These are phyloP conservation scores for Podospora comata DNA, from an alignment of 495 filamentous ascomycete genomes.

Conservation along the genomic window DNA sequence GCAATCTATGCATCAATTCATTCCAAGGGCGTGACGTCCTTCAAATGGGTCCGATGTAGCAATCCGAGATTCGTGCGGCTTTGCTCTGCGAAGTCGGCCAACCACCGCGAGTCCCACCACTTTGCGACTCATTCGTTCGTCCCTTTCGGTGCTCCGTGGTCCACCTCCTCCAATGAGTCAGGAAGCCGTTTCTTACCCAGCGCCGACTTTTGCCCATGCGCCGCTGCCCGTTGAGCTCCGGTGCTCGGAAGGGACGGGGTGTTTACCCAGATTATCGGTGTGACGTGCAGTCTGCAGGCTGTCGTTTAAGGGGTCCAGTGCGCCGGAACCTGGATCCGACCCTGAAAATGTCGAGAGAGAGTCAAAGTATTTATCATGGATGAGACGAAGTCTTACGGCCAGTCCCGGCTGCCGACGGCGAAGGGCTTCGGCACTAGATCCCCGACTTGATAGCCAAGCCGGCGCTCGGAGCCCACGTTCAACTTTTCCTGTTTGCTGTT, in stretches of 20 bases:
- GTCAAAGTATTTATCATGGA: neutral
- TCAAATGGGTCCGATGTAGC: neutral
- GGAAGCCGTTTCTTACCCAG: conserved; percentile 3
- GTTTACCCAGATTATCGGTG: neutral
- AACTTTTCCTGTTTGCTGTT: neutral
- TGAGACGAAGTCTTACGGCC: neutral
- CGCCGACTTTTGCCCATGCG: neutral
- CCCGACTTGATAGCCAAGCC: neutral
- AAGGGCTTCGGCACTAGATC: neutral
- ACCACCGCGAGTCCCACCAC: conserved; percentile 6
- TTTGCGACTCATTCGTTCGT: conserved; percentile 17
- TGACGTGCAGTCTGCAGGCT: conserved; percentile 1
- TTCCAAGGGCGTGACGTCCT: neutral
- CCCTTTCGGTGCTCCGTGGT: neutral
- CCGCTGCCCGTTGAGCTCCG: conserved; percentile 4
- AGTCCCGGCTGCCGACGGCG: neutral
- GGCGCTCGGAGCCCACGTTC: neutral
- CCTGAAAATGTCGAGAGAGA: neutral
- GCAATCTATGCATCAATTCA: conserved; percentile 15
- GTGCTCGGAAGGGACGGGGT: conserved; percentile 5
- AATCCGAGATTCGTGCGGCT: conserved; percentile 3
- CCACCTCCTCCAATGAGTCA: conserved; percentile 14
- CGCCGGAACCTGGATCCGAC: neutral
- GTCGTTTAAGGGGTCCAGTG: neutral
- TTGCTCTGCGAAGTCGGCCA: conserved; percentile 3